Conservation (phyloP, 1,139 yeast species). For the Sugiyamaella xylanicola region DNA sequence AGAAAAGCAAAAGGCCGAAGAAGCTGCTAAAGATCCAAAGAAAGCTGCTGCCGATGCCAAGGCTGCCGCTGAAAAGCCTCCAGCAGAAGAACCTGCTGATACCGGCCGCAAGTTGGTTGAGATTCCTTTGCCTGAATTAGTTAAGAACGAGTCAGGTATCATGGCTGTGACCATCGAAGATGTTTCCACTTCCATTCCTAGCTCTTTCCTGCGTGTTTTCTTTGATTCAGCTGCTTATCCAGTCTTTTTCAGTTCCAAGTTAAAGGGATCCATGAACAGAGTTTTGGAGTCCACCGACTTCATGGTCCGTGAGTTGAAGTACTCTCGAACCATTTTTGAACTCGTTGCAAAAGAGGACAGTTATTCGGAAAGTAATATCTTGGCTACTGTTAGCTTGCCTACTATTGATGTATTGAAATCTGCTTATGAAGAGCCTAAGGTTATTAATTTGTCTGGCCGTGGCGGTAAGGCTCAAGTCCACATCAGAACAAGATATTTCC, state of each 20-base stretch:
- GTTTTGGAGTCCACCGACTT: slow-evolving; percentile 71
- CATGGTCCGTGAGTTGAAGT: slow-evolving; percentile 71
- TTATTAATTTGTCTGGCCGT: slow-evolving; percentile 51
- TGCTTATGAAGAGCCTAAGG: slow-evolving; percentile 62
- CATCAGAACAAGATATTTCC: slow-evolving; percentile 77
- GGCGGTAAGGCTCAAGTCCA: slow-evolving; percentile 53
- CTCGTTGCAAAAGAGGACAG: slow-evolving; percentile 54
- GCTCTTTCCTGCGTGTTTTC: slow-evolving; percentile 66
- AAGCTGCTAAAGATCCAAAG: slow-evolving; percentile 24
- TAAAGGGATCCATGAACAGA: slow-evolving; percentile 46
- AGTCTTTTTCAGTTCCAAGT: slow-evolving; percentile 56
- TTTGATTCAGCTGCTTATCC: slow-evolving; percentile 74
- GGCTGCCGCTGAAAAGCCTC: slow-evolving; percentile 25
- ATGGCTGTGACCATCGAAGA: slow-evolving; percentile 63
- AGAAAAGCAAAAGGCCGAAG: slow-evolving; percentile 36
- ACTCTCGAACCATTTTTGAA: slow-evolving; percentile 67
- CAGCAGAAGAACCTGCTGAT: slow-evolving; percentile 38
- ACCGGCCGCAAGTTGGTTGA: slow-evolving; percentile 49
- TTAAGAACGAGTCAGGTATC: slow-evolving; percentile 72
- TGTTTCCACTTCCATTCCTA: slow-evolving; percentile 48
- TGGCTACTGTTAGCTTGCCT: slow-evolving; percentile 68
- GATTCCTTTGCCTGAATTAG: slow-evolving; percentile 59
- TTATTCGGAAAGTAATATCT: slow-evolving; percentile 54
- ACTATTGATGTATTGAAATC: slow-evolving; percentile 67
- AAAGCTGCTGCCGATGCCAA: slow-evolving; percentile 18